Evolutionary conservation across 2,329 filamentous ascomycete genomes (phyloP), one percentile per base, ranked within the genome.

Genomic region (Xylariaceae sp.): DNA sequence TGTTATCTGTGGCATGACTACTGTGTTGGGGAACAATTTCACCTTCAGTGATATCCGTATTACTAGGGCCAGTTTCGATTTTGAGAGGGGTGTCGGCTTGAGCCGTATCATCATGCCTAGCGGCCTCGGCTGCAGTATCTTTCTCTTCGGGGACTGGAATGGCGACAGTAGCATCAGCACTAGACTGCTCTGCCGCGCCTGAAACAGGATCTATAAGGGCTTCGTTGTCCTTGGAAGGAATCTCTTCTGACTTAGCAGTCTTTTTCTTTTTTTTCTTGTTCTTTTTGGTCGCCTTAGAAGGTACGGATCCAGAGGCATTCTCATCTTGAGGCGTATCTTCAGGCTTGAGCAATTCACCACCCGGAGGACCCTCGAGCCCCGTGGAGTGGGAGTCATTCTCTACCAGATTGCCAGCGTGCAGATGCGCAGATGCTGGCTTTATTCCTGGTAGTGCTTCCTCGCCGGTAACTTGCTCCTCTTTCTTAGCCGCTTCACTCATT

Each of bases 191-290:
- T 41, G 18, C 34, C 30, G 49, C 47, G 7, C 13, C 18, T 32
- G 12, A n/a, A 5, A 36, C 26, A 12, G 39, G 12, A 18, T 39
- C 44, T 29, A 37, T 7, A 9, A 44, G 22, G n/a, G 15, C 44
- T 5, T 42, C 42, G 22, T 16, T 32, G 15, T 46, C 40, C 1
- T 50, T 42, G 13, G 16, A 12, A 8, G 37, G 18, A 7, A 19
- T n/a, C 3, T 58, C 52, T 29, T 49, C 39, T 18, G 5, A 9
- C 19, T 9, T n/a, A n/a, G n/a, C 10, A 45, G 41, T n/a, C 66
- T 69, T 70, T 52, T 69, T 69, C 50, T 65, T 66, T 53, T 75
- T 73, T 53, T 75, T 73, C 63, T 74, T 73, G 12, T 67, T 65
- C 50, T 71, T 71, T 56, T 72, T 71, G 47, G 51, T 61, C 34